Percentiles rank a stretch among this genome's conserved stretches.
Conservation (phyloP, 495 filamentous ascomycete genomes). For the Recurvomyces mirabilis region DNA sequence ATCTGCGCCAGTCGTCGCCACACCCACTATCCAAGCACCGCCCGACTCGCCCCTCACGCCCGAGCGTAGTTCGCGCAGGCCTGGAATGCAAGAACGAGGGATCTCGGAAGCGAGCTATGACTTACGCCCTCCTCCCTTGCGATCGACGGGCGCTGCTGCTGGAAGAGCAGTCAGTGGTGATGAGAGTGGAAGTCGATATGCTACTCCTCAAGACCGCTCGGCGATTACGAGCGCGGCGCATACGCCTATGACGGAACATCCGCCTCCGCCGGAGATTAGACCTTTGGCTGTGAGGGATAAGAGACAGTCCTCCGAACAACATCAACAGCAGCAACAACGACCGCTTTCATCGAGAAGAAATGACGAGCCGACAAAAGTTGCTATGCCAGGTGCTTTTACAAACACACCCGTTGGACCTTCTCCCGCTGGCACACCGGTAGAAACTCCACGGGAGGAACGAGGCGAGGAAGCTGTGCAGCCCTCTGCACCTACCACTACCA, state of each 20-base stretch:
- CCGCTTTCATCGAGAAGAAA: neutral
- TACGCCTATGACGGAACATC: conserved; percentile 2
- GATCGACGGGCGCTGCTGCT: neutral
- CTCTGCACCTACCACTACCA: neutral
- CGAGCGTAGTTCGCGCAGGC: too few species aligned
- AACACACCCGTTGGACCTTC: neutral
- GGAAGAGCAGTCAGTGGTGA: neutral
- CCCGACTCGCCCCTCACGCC: conserved; percentile 5
- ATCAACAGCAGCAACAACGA: neutral
- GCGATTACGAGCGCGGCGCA: neutral
- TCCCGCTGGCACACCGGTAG: conserved; percentile 5
- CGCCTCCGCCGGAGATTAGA: conserved; percentile 6
- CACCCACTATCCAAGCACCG: neutral
- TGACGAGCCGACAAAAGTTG: neutral
- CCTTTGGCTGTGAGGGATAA: conserved; percentile 9
- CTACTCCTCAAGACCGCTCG: neutral
- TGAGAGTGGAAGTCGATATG: neutral
- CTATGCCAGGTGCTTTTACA: conserved; percentile 6
- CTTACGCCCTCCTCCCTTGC: conserved; percentile 1
- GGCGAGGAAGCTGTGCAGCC: neutral
- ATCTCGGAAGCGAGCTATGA: neutral
- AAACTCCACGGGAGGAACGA: neutral
- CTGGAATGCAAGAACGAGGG: neutral
- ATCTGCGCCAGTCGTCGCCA: neutral
- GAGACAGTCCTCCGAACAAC: neutral